Conservation (phyloP, 345 rosid species). For the Acer negundo region DNA sequence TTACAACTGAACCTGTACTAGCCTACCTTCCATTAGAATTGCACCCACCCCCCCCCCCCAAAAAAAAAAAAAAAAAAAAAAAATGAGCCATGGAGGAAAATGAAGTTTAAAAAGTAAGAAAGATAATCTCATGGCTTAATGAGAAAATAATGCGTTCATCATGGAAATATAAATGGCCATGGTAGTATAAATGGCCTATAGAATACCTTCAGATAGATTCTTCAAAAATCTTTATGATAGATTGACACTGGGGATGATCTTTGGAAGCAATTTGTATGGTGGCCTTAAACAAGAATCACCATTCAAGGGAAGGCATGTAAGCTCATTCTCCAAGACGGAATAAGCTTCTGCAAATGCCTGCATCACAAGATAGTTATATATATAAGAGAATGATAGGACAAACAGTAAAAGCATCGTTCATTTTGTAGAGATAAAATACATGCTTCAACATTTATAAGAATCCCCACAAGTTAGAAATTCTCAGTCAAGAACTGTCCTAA, state of each 20-base stretch:
- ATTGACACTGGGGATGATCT: conserved; percentile 73
- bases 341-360: conserved; percentile 98
- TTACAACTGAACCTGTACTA: too few species aligned
- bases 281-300: conserved; percentile 42
- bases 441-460: background rate
- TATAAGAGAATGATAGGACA: conserved; percentile 13
- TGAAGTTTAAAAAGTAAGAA: background rate
- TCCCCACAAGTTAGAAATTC: conserved; percentile 1
- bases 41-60: too few species aligned
- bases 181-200: background rate
- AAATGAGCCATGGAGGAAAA: too few species aligned
- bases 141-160: background rate
- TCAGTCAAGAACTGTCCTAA: background rate
- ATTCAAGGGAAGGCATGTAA: conserved; percentile 46
- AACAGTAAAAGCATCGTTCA: conserved; percentile 13
- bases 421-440: background rate
- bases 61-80: too few species aligned
- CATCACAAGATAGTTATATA: conserved; percentile 26
- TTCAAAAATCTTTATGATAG: conserved; percentile 24
- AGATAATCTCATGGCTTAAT: background rate
- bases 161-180: background rate
- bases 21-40: too few species aligned
- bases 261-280: conserved; percentile 60
- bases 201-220: conserved; percentile 17
- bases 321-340: conserved; percentile 79